phyloP scores from a whole-genome alignment of 2,329 filamentous ascomycete species.

The Microdochium trichocladiopsis region DNA sequence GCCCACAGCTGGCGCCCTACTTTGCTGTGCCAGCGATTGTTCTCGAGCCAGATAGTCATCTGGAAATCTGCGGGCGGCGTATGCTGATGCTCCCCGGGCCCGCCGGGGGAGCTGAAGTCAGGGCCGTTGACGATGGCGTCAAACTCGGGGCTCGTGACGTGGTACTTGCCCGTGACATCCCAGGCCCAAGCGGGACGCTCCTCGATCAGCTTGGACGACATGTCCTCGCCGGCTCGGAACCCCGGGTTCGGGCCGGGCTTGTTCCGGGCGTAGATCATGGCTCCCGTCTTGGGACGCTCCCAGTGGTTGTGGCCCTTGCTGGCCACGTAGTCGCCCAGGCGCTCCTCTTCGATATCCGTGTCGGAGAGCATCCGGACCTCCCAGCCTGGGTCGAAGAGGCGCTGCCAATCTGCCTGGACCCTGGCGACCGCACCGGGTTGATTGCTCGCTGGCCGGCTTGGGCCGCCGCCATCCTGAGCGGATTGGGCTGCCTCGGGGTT shows the following conservation, averaged over 20 bases:
- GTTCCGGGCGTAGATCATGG: slow-evolving; percentile 5
- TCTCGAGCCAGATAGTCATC: slow-evolving; percentile 6
- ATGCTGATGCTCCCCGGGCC: not conserved
- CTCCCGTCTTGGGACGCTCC: slow-evolving; percentile 5
- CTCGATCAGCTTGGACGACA: slow-evolving; percentile 5
- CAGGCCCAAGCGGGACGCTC: slow-evolving; percentile 6
- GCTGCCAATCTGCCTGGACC: not conserved
- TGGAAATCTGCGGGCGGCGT: slow-evolving; percentile 1
- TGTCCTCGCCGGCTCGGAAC: slow-evolving; percentile 2
- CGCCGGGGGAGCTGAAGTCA: not conserved
- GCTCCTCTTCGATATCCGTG: not conserved
- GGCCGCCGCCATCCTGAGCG: not conserved
- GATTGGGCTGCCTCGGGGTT: not conserved
- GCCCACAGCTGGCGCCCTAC: slow-evolving; percentile 6
- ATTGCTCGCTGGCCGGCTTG: not conserved
- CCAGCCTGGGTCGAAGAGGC: not conserved
- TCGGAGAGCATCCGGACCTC: not conserved
- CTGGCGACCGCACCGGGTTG: not conserved
- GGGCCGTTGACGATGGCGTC: not conserved
- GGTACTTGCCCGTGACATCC: slow-evolving; percentile 5
- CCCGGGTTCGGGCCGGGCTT: slow-evolving; percentile 6
- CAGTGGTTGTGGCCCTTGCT: slow-evolving; percentile 5
- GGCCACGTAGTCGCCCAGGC: not conserved
- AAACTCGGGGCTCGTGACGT: slow-evolving; percentile 3
- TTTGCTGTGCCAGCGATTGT: slow-evolving; percentile 6